A percentile compares a stretch with the other conserved stretches of the same genome.
Conservation (phyloP, 306 rosid species). For the Ammopiptanthus mongolicus region DNA sequence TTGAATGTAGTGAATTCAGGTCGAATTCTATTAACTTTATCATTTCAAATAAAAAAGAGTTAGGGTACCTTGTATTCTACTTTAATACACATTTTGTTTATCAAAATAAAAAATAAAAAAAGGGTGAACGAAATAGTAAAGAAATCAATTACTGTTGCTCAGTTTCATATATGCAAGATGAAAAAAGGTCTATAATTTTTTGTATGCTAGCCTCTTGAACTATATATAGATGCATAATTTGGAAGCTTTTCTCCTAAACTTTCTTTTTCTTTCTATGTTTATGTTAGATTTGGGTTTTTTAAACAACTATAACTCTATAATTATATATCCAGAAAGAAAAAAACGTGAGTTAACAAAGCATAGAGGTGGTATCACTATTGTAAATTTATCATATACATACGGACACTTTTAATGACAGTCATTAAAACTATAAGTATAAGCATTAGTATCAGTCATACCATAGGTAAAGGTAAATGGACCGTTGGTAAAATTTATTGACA, state of each 20-base stretch:
- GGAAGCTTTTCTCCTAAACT: not conserved
- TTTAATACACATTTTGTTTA: too few species aligned
- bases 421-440: too few species aligned
- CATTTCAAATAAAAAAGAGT: not conserved
- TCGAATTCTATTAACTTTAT: not conserved
- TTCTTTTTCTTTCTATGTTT: not conserved
- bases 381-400: too few species aligned
- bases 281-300: not conserved
- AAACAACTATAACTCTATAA: not conserved
- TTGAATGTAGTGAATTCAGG: too few species aligned
- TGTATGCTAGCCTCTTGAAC: not conserved
- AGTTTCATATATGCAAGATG: not conserved
- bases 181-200: not conserved
- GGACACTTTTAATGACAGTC: too few species aligned
- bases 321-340: too few species aligned
- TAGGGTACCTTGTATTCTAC: too few species aligned
- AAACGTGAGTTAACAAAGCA: not conserved
- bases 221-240: not conserved
- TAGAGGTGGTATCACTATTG: not conserved
- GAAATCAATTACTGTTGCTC: not conserved
- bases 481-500: too few species aligned
- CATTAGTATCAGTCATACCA: too few species aligned
- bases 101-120: not conserved
- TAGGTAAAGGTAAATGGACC: too few species aligned
- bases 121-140: not conserved